Percentiles rank a stretch among this genome's conserved stretches.
Evolutionary conservation across 257 asterid species (phyloP).

Genomic region (Jacaranda copaia): DNA sequence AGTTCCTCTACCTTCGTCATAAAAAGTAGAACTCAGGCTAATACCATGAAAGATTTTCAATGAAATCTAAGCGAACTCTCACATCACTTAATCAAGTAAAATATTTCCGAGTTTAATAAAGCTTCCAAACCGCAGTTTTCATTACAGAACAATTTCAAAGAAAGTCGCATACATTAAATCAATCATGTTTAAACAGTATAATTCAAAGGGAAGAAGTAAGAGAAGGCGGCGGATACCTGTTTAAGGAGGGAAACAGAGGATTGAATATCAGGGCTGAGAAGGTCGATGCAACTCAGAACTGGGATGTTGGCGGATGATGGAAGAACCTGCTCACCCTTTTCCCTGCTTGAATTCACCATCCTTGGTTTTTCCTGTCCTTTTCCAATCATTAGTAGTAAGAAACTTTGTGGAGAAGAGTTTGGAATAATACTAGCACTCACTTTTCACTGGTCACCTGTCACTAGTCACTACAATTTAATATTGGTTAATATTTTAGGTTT

Average conservation of each 20-base stretch:
- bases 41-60: not conserved
- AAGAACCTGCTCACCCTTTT: constrained; percentile 23
- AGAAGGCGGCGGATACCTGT: constrained; percentile 44
- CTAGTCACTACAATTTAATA: no score
- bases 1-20: not conserved
- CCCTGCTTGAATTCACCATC: constrained; percentile 33
- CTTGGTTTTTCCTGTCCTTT: not conserved
- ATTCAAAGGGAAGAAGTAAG: not conserved
- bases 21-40: not conserved
- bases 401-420: not conserved
- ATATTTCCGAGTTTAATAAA: not conserved
- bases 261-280: constrained; percentile 49
- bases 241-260: constrained; percentile 56
- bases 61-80: not conserved
- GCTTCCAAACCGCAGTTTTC: not conserved
- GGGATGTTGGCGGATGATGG: constrained; percentile 42
- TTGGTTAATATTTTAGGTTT: no score
- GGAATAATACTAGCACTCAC: no score
- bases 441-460: no score
- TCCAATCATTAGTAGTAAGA: not conserved
- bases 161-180: not conserved
- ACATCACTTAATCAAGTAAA: not conserved
- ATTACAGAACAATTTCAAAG: not conserved
- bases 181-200: not conserved
- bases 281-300: constrained; percentile 54